Conservation (phyloP, 83 land plant species). For the Picea mariana region DNA sequence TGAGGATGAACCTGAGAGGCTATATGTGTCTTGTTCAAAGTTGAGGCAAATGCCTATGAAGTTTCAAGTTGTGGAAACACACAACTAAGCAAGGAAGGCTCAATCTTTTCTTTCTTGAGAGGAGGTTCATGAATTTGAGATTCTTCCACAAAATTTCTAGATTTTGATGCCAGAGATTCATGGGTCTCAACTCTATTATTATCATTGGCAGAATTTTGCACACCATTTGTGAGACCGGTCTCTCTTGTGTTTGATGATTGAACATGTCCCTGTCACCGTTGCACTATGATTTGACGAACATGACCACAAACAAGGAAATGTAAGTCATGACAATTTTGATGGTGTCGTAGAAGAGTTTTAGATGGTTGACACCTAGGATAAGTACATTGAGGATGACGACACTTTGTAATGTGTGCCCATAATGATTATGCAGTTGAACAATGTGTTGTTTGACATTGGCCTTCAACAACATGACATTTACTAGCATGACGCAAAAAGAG, state of each 20-base stretch:
- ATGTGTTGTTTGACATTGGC: slow-evolving; percentile 56
- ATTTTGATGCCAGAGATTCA: slow-evolving; percentile 15
- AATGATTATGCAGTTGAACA: slow-evolving; percentile 66
- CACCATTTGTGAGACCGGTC: slow-evolving; percentile 15
- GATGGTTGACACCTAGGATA: slow-evolving; percentile 62
- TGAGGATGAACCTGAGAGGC: slow-evolving; percentile 22
- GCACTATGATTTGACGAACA: slow-evolving; percentile 36
- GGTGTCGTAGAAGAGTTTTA: slow-evolving; percentile 52
- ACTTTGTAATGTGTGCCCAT: slow-evolving; percentile 54
- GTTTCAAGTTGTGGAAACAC: not conserved
- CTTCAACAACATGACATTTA: slow-evolving; percentile 63
- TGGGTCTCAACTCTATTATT: slow-evolving; percentile 13
- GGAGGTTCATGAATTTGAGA: slow-evolving; percentile 34
- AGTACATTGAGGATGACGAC: slow-evolving; percentile 43
- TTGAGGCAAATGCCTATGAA: slow-evolving; percentile 6
- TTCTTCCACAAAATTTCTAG: slow-evolving; percentile 22
- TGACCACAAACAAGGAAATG: slow-evolving; percentile 87
- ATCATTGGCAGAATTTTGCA: slow-evolving; percentile 21
- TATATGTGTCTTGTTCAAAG: slow-evolving; percentile 8
- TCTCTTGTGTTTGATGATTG: slow-evolving; percentile 15
- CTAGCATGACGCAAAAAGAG: slow-evolving; percentile 86
- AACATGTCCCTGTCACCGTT: slow-evolving; percentile 10
- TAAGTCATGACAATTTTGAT: slow-evolving; percentile 47
- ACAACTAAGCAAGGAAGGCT: slow-evolving; percentile 33
- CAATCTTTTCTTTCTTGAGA: slow-evolving; percentile 47